phyloP scores from a whole-genome alignment of 306 rosid genomes.

The Acacia crassicarpa region DNA sequence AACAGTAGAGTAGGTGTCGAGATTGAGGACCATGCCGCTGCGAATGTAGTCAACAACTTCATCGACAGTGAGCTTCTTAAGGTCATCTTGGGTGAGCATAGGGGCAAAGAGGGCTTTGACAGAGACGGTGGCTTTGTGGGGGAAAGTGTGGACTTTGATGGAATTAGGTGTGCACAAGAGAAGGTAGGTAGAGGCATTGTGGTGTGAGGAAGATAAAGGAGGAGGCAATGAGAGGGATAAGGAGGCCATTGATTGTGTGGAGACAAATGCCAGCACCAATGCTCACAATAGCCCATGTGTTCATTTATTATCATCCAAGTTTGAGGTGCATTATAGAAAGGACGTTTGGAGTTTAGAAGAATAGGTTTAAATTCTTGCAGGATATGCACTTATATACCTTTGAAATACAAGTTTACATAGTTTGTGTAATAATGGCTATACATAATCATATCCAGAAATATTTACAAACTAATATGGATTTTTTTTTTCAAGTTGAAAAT shows the following conservation, averaged over 20 bases:
- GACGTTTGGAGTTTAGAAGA: too few relatives aligned
- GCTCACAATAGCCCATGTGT: neutral
- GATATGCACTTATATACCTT: too few relatives aligned
- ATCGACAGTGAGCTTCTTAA: slow-evolving; percentile 79
- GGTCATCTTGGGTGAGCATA: slow-evolving; percentile 74
- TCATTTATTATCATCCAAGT: too few relatives aligned
- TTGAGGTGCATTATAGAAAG: too few relatives aligned
- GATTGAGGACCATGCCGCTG: slow-evolving; percentile 82
- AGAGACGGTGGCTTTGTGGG: slow-evolving; percentile 32
- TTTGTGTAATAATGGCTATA: too few relatives aligned
- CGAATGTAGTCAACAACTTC: slow-evolving; percentile 79
- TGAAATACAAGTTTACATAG: too few relatives aligned
- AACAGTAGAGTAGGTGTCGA: slow-evolving; percentile 70
- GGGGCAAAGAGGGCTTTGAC: slow-evolving; percentile 56
- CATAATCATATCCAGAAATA: too few relatives aligned
- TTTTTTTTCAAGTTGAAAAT: too few relatives aligned
- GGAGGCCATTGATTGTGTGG: slow-evolving; percentile 58
- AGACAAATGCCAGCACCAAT: neutral
- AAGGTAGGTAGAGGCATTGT: too few relatives aligned
- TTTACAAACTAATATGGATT: too few relatives aligned
- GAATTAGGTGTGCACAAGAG: too few relatives aligned
- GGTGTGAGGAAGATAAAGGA: slow-evolving; percentile 54
- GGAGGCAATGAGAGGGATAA: slow-evolving; percentile 57
- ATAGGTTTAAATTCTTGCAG: too few relatives aligned
- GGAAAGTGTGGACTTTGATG: slow-evolving; percentile 44